Base-by-base conservation (phyloP, 2,329 filamentous ascomycete genomes). In the Phoma sp. region DNA sequence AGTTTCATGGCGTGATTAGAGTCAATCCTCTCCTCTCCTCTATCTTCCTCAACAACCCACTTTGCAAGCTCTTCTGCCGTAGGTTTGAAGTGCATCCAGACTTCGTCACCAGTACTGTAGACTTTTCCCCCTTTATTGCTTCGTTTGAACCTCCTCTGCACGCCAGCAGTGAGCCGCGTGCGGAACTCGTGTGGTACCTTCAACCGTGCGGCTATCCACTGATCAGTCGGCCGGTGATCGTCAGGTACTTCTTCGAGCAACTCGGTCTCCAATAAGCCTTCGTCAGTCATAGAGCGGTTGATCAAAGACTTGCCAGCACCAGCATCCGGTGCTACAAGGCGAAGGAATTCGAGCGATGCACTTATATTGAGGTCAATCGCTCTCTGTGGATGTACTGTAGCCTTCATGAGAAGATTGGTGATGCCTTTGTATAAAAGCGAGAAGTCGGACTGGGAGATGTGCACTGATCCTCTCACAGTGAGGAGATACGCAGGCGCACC, bases 381-480 rank as follows among this genome's bases (percentile, higher is more conserved):
- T 48, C 87, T 79, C 40, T 81, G 74, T 0, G 86, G 85, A 61
- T 89, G 81, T n/a, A 87, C 82, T 12, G 86, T 83, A 43, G 83
- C 83, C 68, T 89, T 89, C 57, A 86, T 76, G 12, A 88, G 73
- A 7, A 85, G 67, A 1, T 83, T 82, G 67, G 83, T 83, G 60
- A 85, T 76, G 33, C 81, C 79, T 4, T 82, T 84, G 63, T 89
- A 90, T 15, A 90, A 73, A 1, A 89, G 74, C 1, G 84, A 83
- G 64, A 89, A 89, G 71, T 90, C 87, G 2, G 83, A 86, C 67
- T 89, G 86, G 5, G 82, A 84, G 25, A 89, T 77, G 65, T 90
- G 86, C 1, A 88, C 83, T 1, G 85, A 87, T 21, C 87, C 87
- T 30, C 80, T 73, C 5, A 81, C 73, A 0, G 80, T 81, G 40